Evolutionary conservation across 1,284 basidiomycete species (phyloP).

Genomic region (Volvariella surrecta): DNA sequence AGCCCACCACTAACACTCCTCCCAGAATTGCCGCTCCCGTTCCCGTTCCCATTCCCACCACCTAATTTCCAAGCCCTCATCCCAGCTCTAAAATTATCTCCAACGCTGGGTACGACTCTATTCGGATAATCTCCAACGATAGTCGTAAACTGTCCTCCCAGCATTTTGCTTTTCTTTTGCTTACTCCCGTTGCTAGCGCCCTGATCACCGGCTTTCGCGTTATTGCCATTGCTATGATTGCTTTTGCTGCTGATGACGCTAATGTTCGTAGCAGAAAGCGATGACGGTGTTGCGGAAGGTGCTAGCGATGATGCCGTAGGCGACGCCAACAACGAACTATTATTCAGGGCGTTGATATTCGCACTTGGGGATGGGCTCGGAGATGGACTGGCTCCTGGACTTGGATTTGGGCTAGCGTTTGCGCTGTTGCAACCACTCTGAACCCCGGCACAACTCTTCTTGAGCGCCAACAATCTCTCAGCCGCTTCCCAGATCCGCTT

Average conservation of each 20-base stretch:
- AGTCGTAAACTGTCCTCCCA: conserved; percentile 60
- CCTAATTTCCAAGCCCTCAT: conserved; percentile 50
- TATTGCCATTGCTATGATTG: too few species aligned
- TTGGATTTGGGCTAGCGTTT: conserved; percentile 5
- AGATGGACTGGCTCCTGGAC: too few species aligned
- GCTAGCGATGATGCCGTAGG: too few species aligned
- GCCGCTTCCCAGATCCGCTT: conserved; percentile 67
- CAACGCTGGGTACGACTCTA: conserved; percentile 54
- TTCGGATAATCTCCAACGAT: conserved; percentile 60
- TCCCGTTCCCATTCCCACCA: conserved; percentile 15
- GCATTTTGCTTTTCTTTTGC: conserved; percentile 12
- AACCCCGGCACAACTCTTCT: conserved; percentile 6
- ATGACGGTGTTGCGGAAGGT: too few species aligned
- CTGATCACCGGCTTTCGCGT: not conserved
- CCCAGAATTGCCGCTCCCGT: conserved; percentile 18
- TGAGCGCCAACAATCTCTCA: conserved; percentile 44
- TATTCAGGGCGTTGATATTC: too few species aligned
- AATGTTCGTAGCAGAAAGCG: too few species aligned
- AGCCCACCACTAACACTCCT: conserved; percentile 9
- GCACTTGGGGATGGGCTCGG: too few species aligned
- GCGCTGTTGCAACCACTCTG: not conserved
- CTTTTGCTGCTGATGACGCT: too few species aligned
- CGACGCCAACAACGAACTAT: too few species aligned
- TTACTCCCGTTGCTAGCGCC: conserved; percentile 22
- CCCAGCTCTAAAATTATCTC: conserved; percentile 64